phyloP scores from a whole-genome alignment of 495 filamentous ascomycete species.

The Chaetomidium leptoderma region DNA sequence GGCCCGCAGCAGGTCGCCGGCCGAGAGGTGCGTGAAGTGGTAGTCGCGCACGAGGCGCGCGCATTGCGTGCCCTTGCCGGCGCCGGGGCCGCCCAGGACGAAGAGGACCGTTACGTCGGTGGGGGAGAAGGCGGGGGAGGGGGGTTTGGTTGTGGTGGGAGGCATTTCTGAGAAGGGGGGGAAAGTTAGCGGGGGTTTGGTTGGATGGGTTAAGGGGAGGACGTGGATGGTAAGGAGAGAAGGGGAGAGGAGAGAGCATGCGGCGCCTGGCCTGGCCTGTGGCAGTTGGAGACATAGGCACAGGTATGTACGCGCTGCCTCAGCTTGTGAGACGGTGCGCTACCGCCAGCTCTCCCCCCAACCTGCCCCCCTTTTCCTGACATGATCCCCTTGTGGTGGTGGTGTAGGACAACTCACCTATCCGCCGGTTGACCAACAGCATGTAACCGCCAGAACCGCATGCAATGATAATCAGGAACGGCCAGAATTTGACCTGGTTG shows the following conservation, averaged over 20 bases:
- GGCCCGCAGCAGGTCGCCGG: slow-evolving; percentile 87
- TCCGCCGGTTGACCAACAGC: slow-evolving; percentile 37
- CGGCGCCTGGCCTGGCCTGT: no score
- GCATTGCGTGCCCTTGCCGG: slow-evolving; percentile 85
- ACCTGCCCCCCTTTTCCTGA: not conserved
- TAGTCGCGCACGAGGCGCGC: slow-evolving; percentile 82
- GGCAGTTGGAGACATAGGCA: no score
- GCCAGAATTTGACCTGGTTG: slow-evolving; percentile 46
- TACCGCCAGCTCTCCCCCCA: not conserved
- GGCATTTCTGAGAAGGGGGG: slow-evolving; percentile 16
- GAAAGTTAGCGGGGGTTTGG: not conserved
- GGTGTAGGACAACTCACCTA: slow-evolving; percentile 20
- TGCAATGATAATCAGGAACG: slow-evolving; percentile 46
- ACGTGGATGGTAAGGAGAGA: not conserved
- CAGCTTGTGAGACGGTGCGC: slow-evolving; percentile 1
- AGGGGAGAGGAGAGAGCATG: not conserved
- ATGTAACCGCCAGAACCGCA: slow-evolving; percentile 46
- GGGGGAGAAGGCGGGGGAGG: slow-evolving; percentile 70
- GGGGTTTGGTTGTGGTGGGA: slow-evolving; percentile 21
- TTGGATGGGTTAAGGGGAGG: no score
- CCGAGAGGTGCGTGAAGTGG: slow-evolving; percentile 86
- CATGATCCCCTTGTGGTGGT: not conserved
- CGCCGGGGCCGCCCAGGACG: slow-evolving; percentile 74
- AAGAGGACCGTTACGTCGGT: slow-evolving; percentile 80
- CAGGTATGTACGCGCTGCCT: not conserved